Evolutionary conservation across 2,329 filamentous ascomycete genomes (phyloP), one percentile per base, ranked within the genome.

Genomic region (Scorias spongiosa): DNA sequence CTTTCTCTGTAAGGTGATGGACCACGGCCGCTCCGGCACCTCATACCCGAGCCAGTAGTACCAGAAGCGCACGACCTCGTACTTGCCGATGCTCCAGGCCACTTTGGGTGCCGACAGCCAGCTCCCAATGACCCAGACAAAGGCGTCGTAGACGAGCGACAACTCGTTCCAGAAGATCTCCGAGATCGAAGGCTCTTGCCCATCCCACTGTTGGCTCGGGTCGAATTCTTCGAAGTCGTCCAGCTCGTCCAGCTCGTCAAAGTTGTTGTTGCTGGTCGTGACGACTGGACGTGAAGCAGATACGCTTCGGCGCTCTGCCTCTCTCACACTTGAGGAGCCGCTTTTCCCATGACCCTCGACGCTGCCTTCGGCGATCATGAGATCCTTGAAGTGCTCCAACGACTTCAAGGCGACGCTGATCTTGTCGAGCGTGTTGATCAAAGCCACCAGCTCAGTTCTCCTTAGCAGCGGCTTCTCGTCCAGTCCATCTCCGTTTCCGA

Each of bases 401-500:
- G 85, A 81, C 29, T 74, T 70, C 48, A 98, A 66, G 42, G 85
- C 91, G 60, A 83, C 80, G 49, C 84, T 86, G 49, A 96, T 79
- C 30, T 89, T 78, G 28, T 84, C 85, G 46, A 95, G 81, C 0
- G 91, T 96, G 64, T 98, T 98, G 66, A 96, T 81, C 15, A 98
- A 71, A 2, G 91, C 85, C 15, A 98, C 91, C 10, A 98, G 71
- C 65, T 98, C 91, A 0, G 89, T 96, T 50, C 91, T 75, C 59
- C 88, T 79, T 15, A 96, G 74, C 11, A 75, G 68, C 1, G 86
- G 87, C 54, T 78, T 77, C 46, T 76, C 73, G 20, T 57, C 51
- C 2, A 49, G 51, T 26, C 68, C 71, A 54, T 78, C 72, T 6
- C 68, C 74, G 49, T 80, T 73, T 51, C 93, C 87, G 49, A 87